Evolutionary conservation across 768 basidiomycete species (phyloP).

Genomic region (Amylocystis lapponica): DNA sequence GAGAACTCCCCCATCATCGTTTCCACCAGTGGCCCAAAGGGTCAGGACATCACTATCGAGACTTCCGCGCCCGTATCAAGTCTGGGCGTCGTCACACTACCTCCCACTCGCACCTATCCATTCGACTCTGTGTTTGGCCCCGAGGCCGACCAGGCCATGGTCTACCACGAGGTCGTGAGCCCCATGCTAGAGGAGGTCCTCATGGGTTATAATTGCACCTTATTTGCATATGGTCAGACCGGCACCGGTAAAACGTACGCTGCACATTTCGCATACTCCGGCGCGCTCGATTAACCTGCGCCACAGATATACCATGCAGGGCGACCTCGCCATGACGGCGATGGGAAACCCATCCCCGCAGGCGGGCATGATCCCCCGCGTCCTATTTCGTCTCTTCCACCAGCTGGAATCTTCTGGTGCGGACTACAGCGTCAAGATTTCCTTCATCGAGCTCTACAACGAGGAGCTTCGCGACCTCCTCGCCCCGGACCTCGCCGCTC

Average conservation of each 20-base stretch:
- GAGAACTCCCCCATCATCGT: slow-evolving; percentile 88
- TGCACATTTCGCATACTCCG: too few species aligned
- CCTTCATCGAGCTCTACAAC: slow-evolving; percentile 95
- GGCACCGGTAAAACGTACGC: slow-evolving; percentile 97
- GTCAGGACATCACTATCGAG: slow-evolving; percentile 76
- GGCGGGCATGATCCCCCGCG: slow-evolving; percentile 95
- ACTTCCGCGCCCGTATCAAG: slow-evolving; percentile 63
- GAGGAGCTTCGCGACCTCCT: slow-evolving; percentile 96
- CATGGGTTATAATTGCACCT: slow-evolving; percentile 91
- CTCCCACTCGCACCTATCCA: slow-evolving; percentile 81
- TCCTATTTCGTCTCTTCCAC: slow-evolving; percentile 85
- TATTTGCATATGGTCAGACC: slow-evolving; percentile 98
- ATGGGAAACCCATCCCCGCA: slow-evolving; percentile 84
- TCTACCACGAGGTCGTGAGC: slow-evolving; percentile 90
- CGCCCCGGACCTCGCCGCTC: slow-evolving; percentile 67
- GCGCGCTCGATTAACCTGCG: background rate
- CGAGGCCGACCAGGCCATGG: slow-evolving; percentile 90
- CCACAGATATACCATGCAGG: slow-evolving; percentile 91
- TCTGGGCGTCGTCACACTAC: slow-evolving; percentile 67
- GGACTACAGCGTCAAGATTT: slow-evolving; percentile 92
- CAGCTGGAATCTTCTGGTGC: slow-evolving; percentile 69
- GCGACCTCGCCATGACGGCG: slow-evolving; percentile 76
- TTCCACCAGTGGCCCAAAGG: slow-evolving; percentile 67
- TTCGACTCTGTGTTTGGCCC: slow-evolving; percentile 97
- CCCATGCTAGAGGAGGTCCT: slow-evolving; percentile 94